Conservation (phyloP, 2,329 filamentous ascomycete genomes). For the Epichloe gansuensis region DNA sequence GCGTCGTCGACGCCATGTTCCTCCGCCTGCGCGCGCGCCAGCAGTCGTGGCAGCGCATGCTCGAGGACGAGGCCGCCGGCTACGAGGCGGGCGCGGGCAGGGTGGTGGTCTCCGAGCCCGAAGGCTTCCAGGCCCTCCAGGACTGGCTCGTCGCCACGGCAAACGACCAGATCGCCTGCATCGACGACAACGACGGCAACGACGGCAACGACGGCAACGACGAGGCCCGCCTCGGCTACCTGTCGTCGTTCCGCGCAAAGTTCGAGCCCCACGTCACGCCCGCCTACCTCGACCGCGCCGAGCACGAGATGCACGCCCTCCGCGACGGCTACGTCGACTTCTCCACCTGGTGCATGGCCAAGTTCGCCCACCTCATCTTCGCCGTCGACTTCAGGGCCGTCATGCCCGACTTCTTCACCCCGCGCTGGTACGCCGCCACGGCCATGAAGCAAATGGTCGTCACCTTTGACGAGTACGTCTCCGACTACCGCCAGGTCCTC, state of each 20-base stretch:
- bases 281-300: slow-evolving; percentile 64
- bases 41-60: slow-evolving; percentile 72
- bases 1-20: slow-evolving; percentile 94
- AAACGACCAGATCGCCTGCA: slow-evolving; percentile 97
- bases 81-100: slow-evolving; percentile 43
- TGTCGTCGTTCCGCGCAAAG: slow-evolving; percentile 74
- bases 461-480: slow-evolving; percentile 89
- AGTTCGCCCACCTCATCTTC: slow-evolving; percentile 81
- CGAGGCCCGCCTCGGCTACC: slow-evolving; percentile 62
- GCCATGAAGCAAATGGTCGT: slow-evolving; percentile 89
- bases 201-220: slow-evolving; percentile 80
- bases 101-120: slow-evolving; percentile 36
- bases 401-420: slow-evolving; percentile 81
- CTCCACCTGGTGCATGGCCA: slow-evolving; percentile 79
- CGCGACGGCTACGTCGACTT: slow-evolving; percentile 92
- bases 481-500: slow-evolving; percentile 72
- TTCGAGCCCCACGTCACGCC: slow-evolving; percentile 70
- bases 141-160: slow-evolving; percentile 96
- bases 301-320: slow-evolving; percentile 58
- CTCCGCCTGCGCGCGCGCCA: slow-evolving; percentile 71
- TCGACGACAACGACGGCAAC: slow-evolving; percentile 83
- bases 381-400: slow-evolving; percentile 75
- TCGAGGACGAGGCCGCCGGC: slow-evolving; percentile 70
- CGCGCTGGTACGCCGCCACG: slow-evolving; percentile 73
- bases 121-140: slow-evolving; percentile 66